phyloP scores from a whole-genome alignment of 768 basidiomycete species.

The Rickenella mellea region DNA sequence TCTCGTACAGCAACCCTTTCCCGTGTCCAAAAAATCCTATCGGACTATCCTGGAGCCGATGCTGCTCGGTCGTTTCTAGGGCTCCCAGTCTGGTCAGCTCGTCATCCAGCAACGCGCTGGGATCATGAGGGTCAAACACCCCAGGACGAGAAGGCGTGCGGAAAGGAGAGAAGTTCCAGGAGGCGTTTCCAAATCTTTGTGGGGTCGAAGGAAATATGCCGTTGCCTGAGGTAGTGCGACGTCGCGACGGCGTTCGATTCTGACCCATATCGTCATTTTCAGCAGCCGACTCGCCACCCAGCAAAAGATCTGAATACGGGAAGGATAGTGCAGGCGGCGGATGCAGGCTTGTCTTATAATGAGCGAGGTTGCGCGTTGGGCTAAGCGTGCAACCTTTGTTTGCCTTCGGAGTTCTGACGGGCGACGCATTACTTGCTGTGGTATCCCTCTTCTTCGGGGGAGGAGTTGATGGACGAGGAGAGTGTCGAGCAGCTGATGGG shows the following conservation, averaged over 20 bases:
- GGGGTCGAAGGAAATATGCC: too few species aligned
- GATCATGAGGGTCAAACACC: conserved; percentile 67
- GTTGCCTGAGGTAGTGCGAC: too few species aligned
- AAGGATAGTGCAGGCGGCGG: conserved; percentile 5
- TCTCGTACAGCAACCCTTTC: conserved; percentile 56
- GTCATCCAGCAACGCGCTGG: conserved; percentile 57
- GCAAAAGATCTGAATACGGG: too few species aligned
- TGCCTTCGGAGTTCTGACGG: conserved; percentile 10
- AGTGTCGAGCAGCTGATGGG: conserved; percentile 20
- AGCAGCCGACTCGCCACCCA: too few species aligned
- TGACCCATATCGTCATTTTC: too few species aligned
- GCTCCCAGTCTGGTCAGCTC: conserved; percentile 49
- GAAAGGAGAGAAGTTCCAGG: conserved; percentile 10
- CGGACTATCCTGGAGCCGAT: conserved; percentile 45
- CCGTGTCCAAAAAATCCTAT: conserved; percentile 56
- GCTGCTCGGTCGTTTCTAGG: conserved; percentile 18
- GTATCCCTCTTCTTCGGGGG: conserved; percentile 36
- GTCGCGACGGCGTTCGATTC: too few species aligned
- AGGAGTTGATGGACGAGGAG: conserved; percentile 34
- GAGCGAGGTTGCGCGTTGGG: conserved; percentile 13
- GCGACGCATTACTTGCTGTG: conserved; percentile 11
- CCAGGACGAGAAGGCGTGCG: conserved; percentile 26
- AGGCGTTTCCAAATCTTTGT: conserved; percentile 10
- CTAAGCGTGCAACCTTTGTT: conserved; percentile 18
- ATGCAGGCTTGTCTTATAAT: background rate